phyloP scores from a whole-genome alignment of 2,329 filamentous ascomycete species.

The Monilinia aucupariae region DNA sequence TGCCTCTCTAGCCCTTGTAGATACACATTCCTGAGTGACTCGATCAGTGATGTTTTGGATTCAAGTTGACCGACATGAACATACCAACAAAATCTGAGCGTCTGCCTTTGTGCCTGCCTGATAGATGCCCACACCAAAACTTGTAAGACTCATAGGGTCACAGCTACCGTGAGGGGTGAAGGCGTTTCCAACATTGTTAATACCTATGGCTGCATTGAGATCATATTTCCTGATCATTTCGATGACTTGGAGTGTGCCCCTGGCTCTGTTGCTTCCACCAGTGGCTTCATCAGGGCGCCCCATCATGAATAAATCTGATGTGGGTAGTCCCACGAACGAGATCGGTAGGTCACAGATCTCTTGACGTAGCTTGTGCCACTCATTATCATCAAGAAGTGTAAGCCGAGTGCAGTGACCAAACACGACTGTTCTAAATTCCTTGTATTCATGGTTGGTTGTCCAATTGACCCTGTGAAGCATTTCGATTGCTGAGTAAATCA shows the following conservation, averaged over 20 bases:
- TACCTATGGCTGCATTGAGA: slow-evolving; percentile 55
- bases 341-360: slow-evolving; percentile 52
- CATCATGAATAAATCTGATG: slow-evolving; percentile 70
- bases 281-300: slow-evolving; percentile 37
- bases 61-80: slow-evolving; percentile 25
- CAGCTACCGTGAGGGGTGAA: slow-evolving; percentile 66
- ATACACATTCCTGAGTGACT: slow-evolving; percentile 31
- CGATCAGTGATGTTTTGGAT: slow-evolving; percentile 15
- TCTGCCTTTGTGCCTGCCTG: slow-evolving; percentile 58
- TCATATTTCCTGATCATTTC: slow-evolving; percentile 54
- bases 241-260: slow-evolving; percentile 58
- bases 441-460: slow-evolving; percentile 33
- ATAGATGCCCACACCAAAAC: slow-evolving; percentile 60
- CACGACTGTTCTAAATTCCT: slow-evolving; percentile 44
- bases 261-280: slow-evolving; percentile 36
- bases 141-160: slow-evolving; percentile 60
- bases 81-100: slow-evolving; percentile 52
- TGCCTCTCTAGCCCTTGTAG: slow-evolving; percentile 31
- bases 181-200: slow-evolving; percentile 71
- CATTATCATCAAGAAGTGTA: slow-evolving; percentile 46
- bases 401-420: slow-evolving; percentile 66
- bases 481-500: slow-evolving; percentile 51
- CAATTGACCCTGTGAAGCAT: slow-evolving; percentile 47
- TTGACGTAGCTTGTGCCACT: slow-evolving; percentile 46
- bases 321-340: slow-evolving; percentile 63